Evolutionary conservation across 352 stramenopile species (phyloP).

Genomic region (Lagenidium giganteum): DNA sequence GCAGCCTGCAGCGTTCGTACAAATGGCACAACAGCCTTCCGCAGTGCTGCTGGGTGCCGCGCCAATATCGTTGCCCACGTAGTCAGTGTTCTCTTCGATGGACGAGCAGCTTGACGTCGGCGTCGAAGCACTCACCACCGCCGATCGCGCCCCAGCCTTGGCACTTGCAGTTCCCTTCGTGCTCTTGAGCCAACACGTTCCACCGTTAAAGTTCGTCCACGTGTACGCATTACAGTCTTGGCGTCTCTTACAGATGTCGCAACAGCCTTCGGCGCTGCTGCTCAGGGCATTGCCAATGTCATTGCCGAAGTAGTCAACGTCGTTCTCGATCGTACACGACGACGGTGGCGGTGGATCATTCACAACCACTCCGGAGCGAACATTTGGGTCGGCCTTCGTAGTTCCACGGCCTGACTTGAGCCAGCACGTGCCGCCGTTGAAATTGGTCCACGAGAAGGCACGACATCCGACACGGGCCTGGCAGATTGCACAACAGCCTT

Average conservation of each 20-base stretch:
- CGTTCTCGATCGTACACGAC: conserved; percentile 8
- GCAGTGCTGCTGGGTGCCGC: conserved; percentile 22
- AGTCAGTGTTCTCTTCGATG: conserved; percentile 25
- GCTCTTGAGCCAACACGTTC: conserved; percentile 13
- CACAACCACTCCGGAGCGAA: conserved; percentile 7
- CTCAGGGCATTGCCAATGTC: conserved; percentile 11
- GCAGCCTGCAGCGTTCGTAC: conserved; percentile 12
- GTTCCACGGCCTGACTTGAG: conserved; percentile 36
- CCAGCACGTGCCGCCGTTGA: conserved; percentile 41
- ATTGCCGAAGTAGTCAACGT: conserved; percentile 18
- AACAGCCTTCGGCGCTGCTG: conserved; percentile 6
- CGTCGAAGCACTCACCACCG: conserved; percentile 3
- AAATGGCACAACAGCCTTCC: conserved; percentile 32
- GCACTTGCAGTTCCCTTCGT: neutral
- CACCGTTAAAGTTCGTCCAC: conserved; percentile 7
- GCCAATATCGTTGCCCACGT: conserved; percentile 32
- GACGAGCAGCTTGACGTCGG: conserved; percentile 14
- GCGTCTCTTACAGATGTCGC: conserved; percentile 4
- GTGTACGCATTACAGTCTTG: conserved; percentile 5
- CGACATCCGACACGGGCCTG: conserved; percentile 18
- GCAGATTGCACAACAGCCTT: conserved; percentile 33
- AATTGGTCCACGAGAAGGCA: conserved; percentile 38
- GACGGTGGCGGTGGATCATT: conserved; percentile 3
- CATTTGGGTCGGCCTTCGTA: neutral
- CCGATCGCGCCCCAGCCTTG: conserved; percentile 6